Evolutionary conservation across 306 rosid species (phyloP), one percentile per base, ranked within the genome.

Genomic region (Gillenia trifoliata): DNA sequence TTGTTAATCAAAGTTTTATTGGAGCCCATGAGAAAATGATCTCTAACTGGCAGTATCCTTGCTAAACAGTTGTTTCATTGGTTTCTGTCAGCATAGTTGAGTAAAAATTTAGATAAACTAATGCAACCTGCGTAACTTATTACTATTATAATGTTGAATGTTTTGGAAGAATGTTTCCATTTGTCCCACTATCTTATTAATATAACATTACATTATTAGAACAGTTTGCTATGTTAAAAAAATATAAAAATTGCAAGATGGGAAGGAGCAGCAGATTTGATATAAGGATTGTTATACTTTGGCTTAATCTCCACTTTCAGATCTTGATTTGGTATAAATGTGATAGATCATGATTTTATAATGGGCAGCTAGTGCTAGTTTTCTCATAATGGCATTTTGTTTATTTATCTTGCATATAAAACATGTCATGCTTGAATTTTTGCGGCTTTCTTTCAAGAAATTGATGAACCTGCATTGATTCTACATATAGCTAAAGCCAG

Each of bases 401-500:
- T 4, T 4, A 38, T 22, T 2, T 66, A 40, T 66, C 50, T 66
- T 38, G 52, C 52, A 22, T 1, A 6, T 11, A 50, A 63, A n/a
- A 31, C 19, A 11, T 57, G 41, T 50, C 79, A 45, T 70, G 64
- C 63, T 75, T 84, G 57, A 74, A 68, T 36, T 82, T 36, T 15
- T 12, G 13, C 17, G 31, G 11, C n/a, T n/a, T n/a, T n/a, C n/a
- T n/a, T n/a, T n/a, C 45, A 92, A 93, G 97, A 88, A 82, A 87
- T 92, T 75, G 97, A 92, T 71, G 96, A 92, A 77, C 93, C 96
- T 62, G 93, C 97, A 52, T 77, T 92, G 78, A 89, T 89, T 84
- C 96, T 96, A 66, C 96, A 89, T 85, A 89, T 89, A 74, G 92
- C 97, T 65, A 96, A 89, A 90, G 96, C 97, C 68, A 88, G 90